phyloP scores from a whole-genome alignment of 768 basidiomycete species.

The Auricularia sp. region DNA sequence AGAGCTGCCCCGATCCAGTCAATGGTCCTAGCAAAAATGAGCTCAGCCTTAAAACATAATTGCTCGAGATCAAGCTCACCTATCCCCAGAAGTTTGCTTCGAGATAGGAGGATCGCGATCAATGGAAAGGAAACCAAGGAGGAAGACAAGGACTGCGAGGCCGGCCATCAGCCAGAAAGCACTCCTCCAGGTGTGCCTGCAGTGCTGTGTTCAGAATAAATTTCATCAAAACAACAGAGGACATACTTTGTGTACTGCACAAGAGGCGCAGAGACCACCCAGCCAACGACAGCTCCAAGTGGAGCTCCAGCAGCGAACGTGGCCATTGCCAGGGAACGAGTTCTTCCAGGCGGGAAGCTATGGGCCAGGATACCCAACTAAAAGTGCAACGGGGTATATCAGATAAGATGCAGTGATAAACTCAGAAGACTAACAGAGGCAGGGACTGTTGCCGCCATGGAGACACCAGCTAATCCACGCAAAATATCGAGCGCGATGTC shows the following conservation, averaged over 20 bases:
- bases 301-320: conserved; percentile 81
- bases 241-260: conserved; percentile 35
- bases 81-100: conserved; percentile 4
- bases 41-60: background rate
- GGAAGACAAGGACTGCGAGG: conserved; percentile 39
- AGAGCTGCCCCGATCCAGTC: conserved; percentile 76
- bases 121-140: conserved; percentile 50
- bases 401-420: background rate
- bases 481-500: conserved; percentile 53
- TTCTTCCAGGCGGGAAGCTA: conserved; percentile 56
- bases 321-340: conserved; percentile 70
- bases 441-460: conserved; percentile 65
- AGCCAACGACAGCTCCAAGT: conserved; percentile 65
- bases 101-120: conserved; percentile 39
- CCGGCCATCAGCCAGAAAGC: conserved; percentile 52
- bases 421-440: conserved; percentile 40
- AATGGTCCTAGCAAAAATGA: conserved; percentile 33
- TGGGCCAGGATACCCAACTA: conserved; percentile 77
- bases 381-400: background rate
- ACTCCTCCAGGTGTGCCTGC: conserved; percentile 51
- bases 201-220: no score
- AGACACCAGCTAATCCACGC: conserved; percentile 73
- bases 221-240: background rate
- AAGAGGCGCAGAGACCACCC: conserved; percentile 59
- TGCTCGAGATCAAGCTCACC: background rate